phyloP scores from a whole-genome alignment of 73 alveolate species.

The Stentor roeselii region DNA sequence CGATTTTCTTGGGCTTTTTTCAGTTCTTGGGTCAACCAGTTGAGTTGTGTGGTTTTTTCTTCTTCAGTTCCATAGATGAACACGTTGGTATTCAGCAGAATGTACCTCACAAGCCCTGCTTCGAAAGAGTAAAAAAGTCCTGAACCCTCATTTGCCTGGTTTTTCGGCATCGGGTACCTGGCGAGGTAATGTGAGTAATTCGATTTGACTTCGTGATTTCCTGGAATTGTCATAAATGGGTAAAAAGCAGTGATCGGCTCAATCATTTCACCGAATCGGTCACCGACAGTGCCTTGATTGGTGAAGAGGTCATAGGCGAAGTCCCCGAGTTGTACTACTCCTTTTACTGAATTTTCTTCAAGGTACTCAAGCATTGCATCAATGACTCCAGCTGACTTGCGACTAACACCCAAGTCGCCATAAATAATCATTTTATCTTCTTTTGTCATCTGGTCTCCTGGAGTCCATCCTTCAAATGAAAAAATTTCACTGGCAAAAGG shows the following conservation, averaged over 20 bases:
- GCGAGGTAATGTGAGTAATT: background rate
- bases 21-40: background rate
- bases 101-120: background rate
- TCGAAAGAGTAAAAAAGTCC: background rate
- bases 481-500: background rate
- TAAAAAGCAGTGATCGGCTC: background rate
- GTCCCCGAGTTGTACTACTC: background rate
- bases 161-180: slow-evolving; percentile 9
- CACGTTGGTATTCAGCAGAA: background rate
- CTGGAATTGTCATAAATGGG: slow-evolving; percentile 15
- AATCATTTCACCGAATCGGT: background rate
- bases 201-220: background rate
- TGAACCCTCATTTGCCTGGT: background rate
- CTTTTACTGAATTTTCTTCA: background rate
- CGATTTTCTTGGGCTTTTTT: background rate
- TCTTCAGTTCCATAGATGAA: background rate
- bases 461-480: slow-evolving; percentile 5
- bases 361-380: background rate
- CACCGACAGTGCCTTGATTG: background rate
- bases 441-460: background rate
- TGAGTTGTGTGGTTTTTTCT: background rate
- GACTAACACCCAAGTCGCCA: slow-evolving; percentile 7
- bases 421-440: background rate
- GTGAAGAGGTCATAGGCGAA: background rate
- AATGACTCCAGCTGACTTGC: background rate